Conservation (phyloP, 768 basidiomycete genomes). For the Tremella fuciformis region DNA sequence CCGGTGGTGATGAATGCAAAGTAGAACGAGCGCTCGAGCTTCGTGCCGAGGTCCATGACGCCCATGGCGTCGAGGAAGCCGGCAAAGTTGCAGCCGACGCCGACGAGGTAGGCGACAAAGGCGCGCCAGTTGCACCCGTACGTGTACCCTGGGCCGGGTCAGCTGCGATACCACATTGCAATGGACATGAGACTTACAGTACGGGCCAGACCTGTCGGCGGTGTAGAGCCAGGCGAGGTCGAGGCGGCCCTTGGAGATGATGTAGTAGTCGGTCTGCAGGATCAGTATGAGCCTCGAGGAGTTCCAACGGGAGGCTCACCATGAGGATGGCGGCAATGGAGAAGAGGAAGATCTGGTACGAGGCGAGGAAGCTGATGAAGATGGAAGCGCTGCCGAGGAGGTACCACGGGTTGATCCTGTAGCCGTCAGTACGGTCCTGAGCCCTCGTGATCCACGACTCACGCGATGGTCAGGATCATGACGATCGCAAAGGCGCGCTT, state of each 20-base stretch:
- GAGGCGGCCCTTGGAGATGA: constrained; percentile 22
- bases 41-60: constrained; percentile 12
- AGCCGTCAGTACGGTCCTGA: neutral
- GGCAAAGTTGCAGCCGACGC: constrained; percentile 31
- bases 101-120: constrained; percentile 24
- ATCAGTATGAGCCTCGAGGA: constrained; percentile 8
- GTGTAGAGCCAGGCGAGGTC: constrained; percentile 26
- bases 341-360: constrained; percentile 24
- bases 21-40: constrained; percentile 19
- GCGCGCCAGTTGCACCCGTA: constrained; percentile 31
- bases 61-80: constrained; percentile 22
- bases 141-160: constrained; percentile 19
- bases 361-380: constrained; percentile 33
- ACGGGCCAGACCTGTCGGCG: constrained; percentile 25
- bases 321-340: constrained; percentile 15
- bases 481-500: constrained; percentile 35
- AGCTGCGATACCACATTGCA: neutral
- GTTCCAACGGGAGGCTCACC: neutral
- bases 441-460: constrained; percentile 2
- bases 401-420: constrained; percentile 32
- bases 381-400: constrained; percentile 30
- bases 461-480: constrained; percentile 29
- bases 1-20: constrained; percentile 30
- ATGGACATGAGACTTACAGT: constrained; percentile 17
- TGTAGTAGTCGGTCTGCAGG: constrained; percentile 33